These are phyloP conservation scores for Debaryomycetaceae sp. DNA, from an alignment of 1,139 yeast genomes.

Conservation along the genomic window DNA sequence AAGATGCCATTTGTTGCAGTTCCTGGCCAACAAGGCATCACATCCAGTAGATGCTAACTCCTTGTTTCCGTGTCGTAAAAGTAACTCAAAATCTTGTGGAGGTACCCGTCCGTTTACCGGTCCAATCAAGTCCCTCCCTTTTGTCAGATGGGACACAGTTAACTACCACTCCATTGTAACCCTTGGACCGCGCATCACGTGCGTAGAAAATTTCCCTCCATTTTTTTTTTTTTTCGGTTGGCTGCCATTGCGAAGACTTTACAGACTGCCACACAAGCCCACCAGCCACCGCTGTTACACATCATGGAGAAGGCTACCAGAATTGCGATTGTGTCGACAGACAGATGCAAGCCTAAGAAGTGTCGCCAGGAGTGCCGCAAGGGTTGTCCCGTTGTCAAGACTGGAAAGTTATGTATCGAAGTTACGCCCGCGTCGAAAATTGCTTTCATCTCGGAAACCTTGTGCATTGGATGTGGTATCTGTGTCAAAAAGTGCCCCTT, in stretches of 20 bases:
- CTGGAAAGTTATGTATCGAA: slow-evolving; percentile 96
- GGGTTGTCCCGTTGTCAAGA: slow-evolving; percentile 95
- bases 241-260: not conserved
- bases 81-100: too few species aligned
- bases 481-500: slow-evolving; percentile 98
- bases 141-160: slow-evolving; percentile 2
- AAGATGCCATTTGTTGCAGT: too few species aligned
- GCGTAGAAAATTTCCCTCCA: not conserved
- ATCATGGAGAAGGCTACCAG: slow-evolving; percentile 62
- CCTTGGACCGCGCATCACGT: slow-evolving; percentile 1
- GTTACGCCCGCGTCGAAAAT: slow-evolving; percentile 87
- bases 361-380: slow-evolving; percentile 98
- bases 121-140: slow-evolving; percentile 1
- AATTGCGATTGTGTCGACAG: slow-evolving; percentile 91
- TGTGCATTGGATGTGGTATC: slow-evolving; percentile 99
- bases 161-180: slow-evolving; percentile 1
- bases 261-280: not conserved
- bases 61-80: too few species aligned
- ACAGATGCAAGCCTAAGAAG: slow-evolving; percentile 95
- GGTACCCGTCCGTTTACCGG: too few species aligned
- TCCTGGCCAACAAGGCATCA: too few species aligned
- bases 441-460: slow-evolving; percentile 90
- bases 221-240: slow-evolving; percentile 5
- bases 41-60: too few species aligned
- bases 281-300: too few species aligned